Conservation (phyloP, 495 filamentous ascomycete genomes). For the Bathelium albidoporum region DNA sequence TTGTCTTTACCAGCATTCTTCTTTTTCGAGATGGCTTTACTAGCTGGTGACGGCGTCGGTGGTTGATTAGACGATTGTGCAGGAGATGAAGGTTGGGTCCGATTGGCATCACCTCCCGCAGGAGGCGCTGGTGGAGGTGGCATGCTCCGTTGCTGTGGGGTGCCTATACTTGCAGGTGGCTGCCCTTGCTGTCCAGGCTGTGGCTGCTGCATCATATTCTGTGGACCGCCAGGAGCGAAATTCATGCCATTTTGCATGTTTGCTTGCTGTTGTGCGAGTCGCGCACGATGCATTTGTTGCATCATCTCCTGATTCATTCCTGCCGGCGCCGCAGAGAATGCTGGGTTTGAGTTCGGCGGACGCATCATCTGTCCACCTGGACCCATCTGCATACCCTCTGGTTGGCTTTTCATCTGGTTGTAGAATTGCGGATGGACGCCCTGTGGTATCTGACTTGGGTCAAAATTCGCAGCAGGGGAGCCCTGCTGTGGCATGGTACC, state of each 20-base stretch:
- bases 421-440: conserved; percentile 33
- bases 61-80: conserved; percentile 65
- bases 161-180: conserved; percentile 53
- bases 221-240: conserved; percentile 27
- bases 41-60: conserved; percentile 70
- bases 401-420: conserved; percentile 31
- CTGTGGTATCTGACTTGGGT: conserved; percentile 55
- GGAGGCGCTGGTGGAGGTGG: conserved; percentile 80
- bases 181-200: conserved; percentile 47
- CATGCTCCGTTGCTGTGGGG: conserved; percentile 71
- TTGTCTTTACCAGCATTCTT: conserved; percentile 68
- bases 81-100: conserved; percentile 67
- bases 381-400: conserved; percentile 36
- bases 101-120: conserved; percentile 46
- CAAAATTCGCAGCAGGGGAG: conserved; percentile 74
- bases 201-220: conserved; percentile 43
- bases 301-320: conserved; percentile 52
- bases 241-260: conserved; percentile 32
- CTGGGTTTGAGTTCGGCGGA: conserved; percentile 71
- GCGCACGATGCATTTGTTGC: conserved; percentile 25
- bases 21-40: conserved; percentile 67
- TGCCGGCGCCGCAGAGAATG: conserved; percentile 51
- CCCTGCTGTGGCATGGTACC: conserved; percentile 62
- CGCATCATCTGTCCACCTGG: conserved; percentile 62
- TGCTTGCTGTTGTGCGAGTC: conserved; percentile 24